Conservation (phyloP, 2,329 filamentous ascomycete species). For the Amauroascus niger region DNA sequence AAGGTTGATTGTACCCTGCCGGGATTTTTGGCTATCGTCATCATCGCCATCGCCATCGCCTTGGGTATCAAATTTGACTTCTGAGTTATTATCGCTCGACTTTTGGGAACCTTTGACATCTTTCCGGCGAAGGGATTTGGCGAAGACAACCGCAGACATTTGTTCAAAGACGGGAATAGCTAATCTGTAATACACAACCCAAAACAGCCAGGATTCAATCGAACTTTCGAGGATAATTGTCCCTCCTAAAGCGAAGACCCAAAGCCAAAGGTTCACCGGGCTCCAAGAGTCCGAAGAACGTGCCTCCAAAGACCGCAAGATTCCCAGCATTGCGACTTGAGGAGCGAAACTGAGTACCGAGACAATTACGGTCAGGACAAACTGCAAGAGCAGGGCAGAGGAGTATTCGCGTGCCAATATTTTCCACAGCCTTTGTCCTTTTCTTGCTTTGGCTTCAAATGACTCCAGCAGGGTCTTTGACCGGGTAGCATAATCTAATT, state of each 20-base stretch:
- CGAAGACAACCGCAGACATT: conserved; percentile 62
- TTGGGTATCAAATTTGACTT: conserved; percentile 17
- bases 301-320: conserved; percentile 56
- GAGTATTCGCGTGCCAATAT: conserved; percentile 52
- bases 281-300: conserved; percentile 40
- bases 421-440: conserved; percentile 46
- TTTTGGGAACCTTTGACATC: conserved; percentile 55
- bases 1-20: conserved; percentile 65
- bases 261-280: conserved; percentile 52
- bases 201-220: conserved; percentile 57
- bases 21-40: conserved; percentile 46
- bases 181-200: conserved; percentile 55
- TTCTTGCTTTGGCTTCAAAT: conserved; percentile 29
- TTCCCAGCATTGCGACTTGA: conserved; percentile 57
- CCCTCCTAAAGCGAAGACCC: conserved; percentile 55
- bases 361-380: conserved; percentile 45
- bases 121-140: conserved; percentile 66
- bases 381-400: conserved; percentile 49
- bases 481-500: conserved; percentile 49
- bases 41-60: conserved; percentile 26
- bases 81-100: conserved; percentile 26
- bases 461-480: conserved; percentile 44
- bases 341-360: conserved; percentile 58
- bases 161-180: conserved; percentile 59
- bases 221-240: conserved; percentile 48